Percentiles rank a stretch among this genome's conserved stretches.
Evolutionary conservation across 177 flowering plant genomes (phyloP).

Genomic region (Vitis hybrid): DNA sequence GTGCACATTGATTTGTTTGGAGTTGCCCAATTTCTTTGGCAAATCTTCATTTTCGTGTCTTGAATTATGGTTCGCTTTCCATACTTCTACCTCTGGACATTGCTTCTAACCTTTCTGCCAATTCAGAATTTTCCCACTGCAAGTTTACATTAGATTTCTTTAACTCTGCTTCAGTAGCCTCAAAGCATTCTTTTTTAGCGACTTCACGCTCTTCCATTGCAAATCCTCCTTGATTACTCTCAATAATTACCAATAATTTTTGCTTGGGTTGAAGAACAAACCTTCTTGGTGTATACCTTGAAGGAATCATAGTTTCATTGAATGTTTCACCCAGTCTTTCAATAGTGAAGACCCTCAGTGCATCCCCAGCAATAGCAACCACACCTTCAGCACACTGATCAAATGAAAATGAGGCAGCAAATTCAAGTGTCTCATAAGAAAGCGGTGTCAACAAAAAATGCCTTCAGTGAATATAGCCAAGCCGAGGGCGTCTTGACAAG

Average conservation of each 20-base stretch:
- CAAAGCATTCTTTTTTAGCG: slow-evolving; percentile 88
- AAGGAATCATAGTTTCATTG: slow-evolving; percentile 85
- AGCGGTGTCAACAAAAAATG: slow-evolving; percentile 93
- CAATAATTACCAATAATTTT: slow-evolving; percentile 75
- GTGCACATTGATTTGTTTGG: no score
- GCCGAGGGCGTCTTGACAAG: slow-evolving; percentile 95
- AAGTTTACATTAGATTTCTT: no score
- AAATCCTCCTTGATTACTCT: slow-evolving; percentile 96
- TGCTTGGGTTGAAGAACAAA: slow-evolving; percentile 91
- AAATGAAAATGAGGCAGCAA: slow-evolving; percentile 95
- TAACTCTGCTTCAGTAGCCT: slow-evolving; percentile 42
- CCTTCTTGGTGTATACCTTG: slow-evolving; percentile 96
- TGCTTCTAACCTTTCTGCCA: no score
- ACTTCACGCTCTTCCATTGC: slow-evolving; percentile 97
- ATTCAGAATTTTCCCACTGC: no score
- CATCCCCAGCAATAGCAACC: slow-evolving; percentile 96
- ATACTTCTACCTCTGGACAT: no score
- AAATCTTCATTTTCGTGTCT: no score
- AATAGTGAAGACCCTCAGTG: slow-evolving; percentile 86
- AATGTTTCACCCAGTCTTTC: slow-evolving; percentile 95
- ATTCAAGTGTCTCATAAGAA: slow-evolving; percentile 93
- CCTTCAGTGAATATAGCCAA: slow-evolving; percentile 95
- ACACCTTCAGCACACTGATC: slow-evolving; percentile 99
- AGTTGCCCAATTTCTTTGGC: no score
- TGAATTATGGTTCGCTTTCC: no score